Evolutionary conservation across 2,329 filamentous ascomycete genomes (phyloP).

Genomic region (Gyromitra esculenta): DNA sequence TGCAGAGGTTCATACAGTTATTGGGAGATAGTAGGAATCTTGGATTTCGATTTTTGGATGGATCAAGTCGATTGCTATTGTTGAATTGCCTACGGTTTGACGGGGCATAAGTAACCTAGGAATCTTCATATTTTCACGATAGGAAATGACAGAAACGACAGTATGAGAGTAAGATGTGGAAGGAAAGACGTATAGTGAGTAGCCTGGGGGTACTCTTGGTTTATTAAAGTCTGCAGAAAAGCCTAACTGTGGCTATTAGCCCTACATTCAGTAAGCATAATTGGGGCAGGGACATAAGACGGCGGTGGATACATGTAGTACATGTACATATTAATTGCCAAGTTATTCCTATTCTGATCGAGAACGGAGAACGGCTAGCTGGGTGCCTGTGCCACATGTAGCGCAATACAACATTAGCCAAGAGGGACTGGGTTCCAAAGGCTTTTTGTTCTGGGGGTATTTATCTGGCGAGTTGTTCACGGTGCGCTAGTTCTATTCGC

Average conservation of each 20-base stretch:
- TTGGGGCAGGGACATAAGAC: not conserved
- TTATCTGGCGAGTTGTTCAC: not conserved
- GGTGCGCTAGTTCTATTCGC: not conserved
- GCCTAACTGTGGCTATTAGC: not conserved
- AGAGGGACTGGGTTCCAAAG: not conserved
- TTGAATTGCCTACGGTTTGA: slow-evolving; percentile 19
- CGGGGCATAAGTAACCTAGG: slow-evolving; percentile 3
- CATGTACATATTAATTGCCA: not conserved
- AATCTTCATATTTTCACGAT: slow-evolving; percentile 4
- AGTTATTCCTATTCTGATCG: not conserved
- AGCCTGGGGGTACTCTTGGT: not conserved
- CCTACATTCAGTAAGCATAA: not conserved
- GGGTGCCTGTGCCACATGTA: not conserved
- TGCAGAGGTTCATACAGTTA: slow-evolving; percentile 20
- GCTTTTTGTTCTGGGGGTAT: not conserved
- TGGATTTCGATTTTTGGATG: slow-evolving; percentile 23
- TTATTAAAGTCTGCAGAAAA: not conserved
- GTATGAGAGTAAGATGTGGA: not conserved
- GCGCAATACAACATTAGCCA: not conserved
- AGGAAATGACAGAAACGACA: slow-evolving; percentile 2
- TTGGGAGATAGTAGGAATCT: slow-evolving; percentile 27
- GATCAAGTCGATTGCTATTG: slow-evolving; percentile 28
- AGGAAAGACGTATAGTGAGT: not conserved
- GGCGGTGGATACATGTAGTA: not conserved
- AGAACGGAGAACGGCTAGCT: too few species aligned